Evolutionary conservation across 257 asterid species (phyloP), one percentile per base, ranked within the genome.

Genomic region (Solanum gracilifrons): DNA sequence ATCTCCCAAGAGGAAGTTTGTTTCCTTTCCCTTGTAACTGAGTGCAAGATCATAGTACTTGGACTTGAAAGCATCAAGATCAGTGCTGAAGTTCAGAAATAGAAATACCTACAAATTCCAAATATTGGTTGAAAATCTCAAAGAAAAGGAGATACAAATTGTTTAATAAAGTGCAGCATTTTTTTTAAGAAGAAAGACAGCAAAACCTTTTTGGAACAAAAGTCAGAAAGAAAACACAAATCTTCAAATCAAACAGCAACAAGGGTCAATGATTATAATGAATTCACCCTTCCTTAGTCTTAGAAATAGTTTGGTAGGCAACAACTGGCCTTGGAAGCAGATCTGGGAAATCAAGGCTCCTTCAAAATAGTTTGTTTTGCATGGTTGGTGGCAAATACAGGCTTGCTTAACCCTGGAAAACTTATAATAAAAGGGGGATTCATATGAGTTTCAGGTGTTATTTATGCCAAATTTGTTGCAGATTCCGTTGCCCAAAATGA

Each of bases 1-100:
- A 88, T 96, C 99, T 20, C 94, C 98, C 84, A 96, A 89, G 92
- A 96, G 86, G 89, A 96, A 96, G 86, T 92, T 92, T 82, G 93
- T 41, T 86, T 95, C 98, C 92, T 95, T 92, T 66, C 93, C 96
- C 88, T 96, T 93, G 93, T 91, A 92, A 83, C 86, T 89, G 83
- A 91, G 87, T 8, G 99, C 98, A 87, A 91, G 95, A 23, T 93
- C 94, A 90, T 90, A 92, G 75, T 93, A 95, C 43, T 90, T 93
- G 25, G 92, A 66, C 86, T 90, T 88, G 92, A 94, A 96, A 41
- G 92, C 90, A 51, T 93, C 95, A 5, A 88, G 92, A 83, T 94
- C 97, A 72, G 76, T 87, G 91, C 89, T 95, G 93, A 96, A 95
- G 95, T 94, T 91, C 77, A 91, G 91, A 83, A 94, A 93, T 16